Base-by-base conservation (phyloP, 73 alveolate genomes). In the Paramecium bursaria region DNA sequence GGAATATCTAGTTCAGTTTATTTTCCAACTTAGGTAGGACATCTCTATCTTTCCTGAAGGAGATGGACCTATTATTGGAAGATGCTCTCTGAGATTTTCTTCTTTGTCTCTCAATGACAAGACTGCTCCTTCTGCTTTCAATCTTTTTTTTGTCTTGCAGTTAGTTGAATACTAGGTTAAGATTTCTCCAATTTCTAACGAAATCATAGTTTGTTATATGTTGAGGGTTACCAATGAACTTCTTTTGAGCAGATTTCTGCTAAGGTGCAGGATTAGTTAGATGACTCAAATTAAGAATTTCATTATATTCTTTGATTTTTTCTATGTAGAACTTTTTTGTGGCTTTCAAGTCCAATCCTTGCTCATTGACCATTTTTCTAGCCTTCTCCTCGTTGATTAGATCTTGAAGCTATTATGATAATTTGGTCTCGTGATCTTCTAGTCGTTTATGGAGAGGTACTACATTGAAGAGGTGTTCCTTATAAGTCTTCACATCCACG, bases 231-330 rank as follows among this genome's bases (percentile, higher is more conserved):
- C 50, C 82, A 39, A 57, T 67, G 50, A 39, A 47, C 9, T 57
- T 31, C 27, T 67, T 67, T 13, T 39, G 44, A 9, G 22, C 46
- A 67, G 33, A 39, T 0, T 31, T 57, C 22, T 67, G 33, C 19
- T 67, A 25, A 39, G 55, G 82, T n/a, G 60, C 21, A 9, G 19
- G 27, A 42, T 42, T 30, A 39, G 60, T 67, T 35, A 67, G 7
- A 67, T 67, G 82, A 39, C 44, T 30, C 19, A 67, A 22, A 67
- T 42, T 47, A 39, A 67, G 33, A 1, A 67, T 67, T 9, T 42
- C 30, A 27, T 67, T 67, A 67, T 67, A 67, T 67, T 67, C 82
- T 4, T 67, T 42, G 44, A 67, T 67, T 67, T 67, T 67, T n/a
- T 67, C 82, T 42, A 1, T 21, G 44, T 39, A 67, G 39, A 33